Evolutionary conservation across 2,329 filamentous ascomycete genomes (phyloP).

Genomic region (Penicillium sp.): DNA sequence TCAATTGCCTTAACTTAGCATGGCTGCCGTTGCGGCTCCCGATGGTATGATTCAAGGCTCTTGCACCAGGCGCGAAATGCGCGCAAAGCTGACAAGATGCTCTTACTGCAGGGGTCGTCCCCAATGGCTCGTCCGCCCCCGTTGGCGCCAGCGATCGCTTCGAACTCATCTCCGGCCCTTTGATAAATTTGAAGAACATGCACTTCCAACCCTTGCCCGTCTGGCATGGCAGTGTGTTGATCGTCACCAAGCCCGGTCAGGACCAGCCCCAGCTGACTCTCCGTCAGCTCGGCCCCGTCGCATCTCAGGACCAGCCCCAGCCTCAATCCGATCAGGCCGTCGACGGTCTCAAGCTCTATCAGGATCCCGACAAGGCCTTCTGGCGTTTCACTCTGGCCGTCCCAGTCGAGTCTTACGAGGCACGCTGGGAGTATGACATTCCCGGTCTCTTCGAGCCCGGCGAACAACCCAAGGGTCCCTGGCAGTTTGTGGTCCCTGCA

Average conservation of each 20-base stretch:
- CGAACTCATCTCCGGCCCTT: slow-evolving; percentile 45
- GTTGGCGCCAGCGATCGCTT: slow-evolving; percentile 24
- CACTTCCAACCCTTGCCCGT: slow-evolving; percentile 30
- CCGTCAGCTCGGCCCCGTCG: slow-evolving; percentile 32
- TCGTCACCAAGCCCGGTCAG: slow-evolving; percentile 71
- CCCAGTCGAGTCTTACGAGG: slow-evolving; percentile 67
- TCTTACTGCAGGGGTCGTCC: slow-evolving; percentile 15
- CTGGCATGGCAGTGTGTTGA: slow-evolving; percentile 81
- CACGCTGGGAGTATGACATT: slow-evolving; percentile 73
- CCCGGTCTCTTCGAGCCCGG: slow-evolving; percentile 59
- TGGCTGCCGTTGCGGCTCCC: slow-evolving; percentile 15
- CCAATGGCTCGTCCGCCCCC: slow-evolving; percentile 22
- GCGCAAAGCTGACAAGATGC: background rate
- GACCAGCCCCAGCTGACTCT: slow-evolving; percentile 55
- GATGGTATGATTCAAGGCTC: slow-evolving; percentile 14
- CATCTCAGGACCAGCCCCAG: slow-evolving; percentile 19
- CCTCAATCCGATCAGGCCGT: slow-evolving; percentile 18
- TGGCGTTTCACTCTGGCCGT: slow-evolving; percentile 55
- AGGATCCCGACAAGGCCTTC: slow-evolving; percentile 56
- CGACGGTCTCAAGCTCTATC: slow-evolving; percentile 54
- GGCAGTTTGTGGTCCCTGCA: slow-evolving; percentile 55
- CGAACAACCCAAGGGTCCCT: slow-evolving; percentile 50
- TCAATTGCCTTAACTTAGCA: slow-evolving; percentile 6
- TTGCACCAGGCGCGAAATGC: background rate
- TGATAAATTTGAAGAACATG: slow-evolving; percentile 48